A percentile compares a stretch with the other conserved stretches of the same genome.
These are phyloP conservation scores for Coemansia guatemalensis DNA, from an alignment of 192 early-diverging fungal species.

Conservation along the genomic window DNA sequence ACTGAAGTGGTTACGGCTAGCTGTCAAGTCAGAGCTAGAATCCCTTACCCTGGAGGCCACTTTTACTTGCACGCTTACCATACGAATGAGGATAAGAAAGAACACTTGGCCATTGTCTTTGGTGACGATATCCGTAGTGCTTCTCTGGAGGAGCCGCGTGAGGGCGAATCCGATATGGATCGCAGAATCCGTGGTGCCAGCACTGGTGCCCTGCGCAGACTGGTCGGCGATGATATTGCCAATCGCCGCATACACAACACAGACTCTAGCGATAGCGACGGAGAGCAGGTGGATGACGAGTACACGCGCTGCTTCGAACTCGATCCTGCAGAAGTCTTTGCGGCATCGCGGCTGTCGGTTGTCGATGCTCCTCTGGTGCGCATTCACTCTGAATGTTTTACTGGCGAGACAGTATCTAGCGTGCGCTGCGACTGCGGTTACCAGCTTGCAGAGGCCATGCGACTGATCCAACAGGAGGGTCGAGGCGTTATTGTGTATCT, in stretches of 20 bases:
- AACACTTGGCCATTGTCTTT: slow-evolving; percentile 94
- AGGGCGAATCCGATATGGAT: slow-evolving; percentile 76
- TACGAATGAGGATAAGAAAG: slow-evolving; percentile 81
- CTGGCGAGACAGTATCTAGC: slow-evolving; percentile 90
- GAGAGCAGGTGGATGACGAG: neutral
- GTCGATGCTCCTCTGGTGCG: slow-evolving; percentile 72
- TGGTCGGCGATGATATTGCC: slow-evolving; percentile 44
- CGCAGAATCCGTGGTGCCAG: slow-evolving; percentile 79
- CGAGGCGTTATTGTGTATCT: slow-evolving; percentile 94
- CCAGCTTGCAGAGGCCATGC: slow-evolving; percentile 91
- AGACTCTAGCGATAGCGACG: neutral
- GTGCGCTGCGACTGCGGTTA: slow-evolving; percentile 95
- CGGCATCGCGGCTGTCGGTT: slow-evolving; percentile 32
- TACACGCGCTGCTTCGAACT: slow-evolving; percentile 21
- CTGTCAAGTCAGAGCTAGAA: slow-evolving; percentile 69
- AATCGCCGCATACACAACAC: neutral
- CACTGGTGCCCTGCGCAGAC: slow-evolving; percentile 54
- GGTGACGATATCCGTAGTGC: slow-evolving; percentile 75
- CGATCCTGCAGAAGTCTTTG: slow-evolving; percentile 37
- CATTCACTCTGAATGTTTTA: slow-evolving; percentile 97
- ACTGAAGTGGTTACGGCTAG: slow-evolving; percentile 9
- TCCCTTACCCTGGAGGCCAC: slow-evolving; percentile 76
- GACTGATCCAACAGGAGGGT: slow-evolving; percentile 77
- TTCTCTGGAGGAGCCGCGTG: slow-evolving; percentile 63
- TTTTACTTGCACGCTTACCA: slow-evolving; percentile 84